These are phyloP conservation scores for Sporisorium scitamineum DNA, from an alignment of 1,284 basidiomycete genomes.

Conservation along the genomic window DNA sequence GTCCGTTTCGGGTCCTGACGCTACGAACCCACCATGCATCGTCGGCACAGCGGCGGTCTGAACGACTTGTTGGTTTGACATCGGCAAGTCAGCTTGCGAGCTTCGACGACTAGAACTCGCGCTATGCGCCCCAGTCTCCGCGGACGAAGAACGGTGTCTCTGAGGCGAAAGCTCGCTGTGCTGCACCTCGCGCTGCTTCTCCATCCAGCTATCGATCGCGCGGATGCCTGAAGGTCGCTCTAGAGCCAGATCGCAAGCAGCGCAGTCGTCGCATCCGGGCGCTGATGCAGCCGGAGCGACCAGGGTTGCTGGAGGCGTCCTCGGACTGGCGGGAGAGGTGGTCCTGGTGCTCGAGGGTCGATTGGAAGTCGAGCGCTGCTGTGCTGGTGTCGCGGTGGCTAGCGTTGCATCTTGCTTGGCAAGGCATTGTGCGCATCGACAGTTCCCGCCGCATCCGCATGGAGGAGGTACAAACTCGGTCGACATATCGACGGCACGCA, in stretches of 20 bases:
- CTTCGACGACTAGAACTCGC: constrained; percentile 9
- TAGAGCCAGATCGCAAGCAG: constrained; percentile 56
- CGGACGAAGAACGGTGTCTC: constrained; percentile 8
- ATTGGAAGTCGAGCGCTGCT: not conserved
- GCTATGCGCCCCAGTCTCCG: constrained; percentile 7
- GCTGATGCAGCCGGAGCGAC: not conserved
- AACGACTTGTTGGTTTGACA: not conserved
- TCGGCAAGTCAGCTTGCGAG: constrained; percentile 6
- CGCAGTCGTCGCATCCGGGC: constrained; percentile 50
- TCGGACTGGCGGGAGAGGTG: constrained; percentile 26
- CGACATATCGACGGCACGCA: constrained; percentile 54
- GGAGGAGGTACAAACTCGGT: constrained; percentile 43
- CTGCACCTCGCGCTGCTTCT: constrained; percentile 15
- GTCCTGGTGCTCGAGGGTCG: constrained; percentile 17
- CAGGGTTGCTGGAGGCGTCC: constrained; percentile 14
- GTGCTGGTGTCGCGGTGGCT: not conserved
- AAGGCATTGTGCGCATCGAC: constrained; percentile 45
- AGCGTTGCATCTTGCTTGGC: constrained; percentile 15
- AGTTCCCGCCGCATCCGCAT: constrained; percentile 42
- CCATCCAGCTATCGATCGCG: constrained; percentile 52
- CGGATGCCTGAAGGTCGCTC: constrained; percentile 54
- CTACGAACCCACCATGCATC: constrained; percentile 38
- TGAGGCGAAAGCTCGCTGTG: not conserved
- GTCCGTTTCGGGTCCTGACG: constrained; percentile 3
- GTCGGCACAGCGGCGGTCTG: constrained; percentile 11